phyloP scores from a whole-genome alignment of 306 rosid species.

The Ziziphus jujuba region DNA sequence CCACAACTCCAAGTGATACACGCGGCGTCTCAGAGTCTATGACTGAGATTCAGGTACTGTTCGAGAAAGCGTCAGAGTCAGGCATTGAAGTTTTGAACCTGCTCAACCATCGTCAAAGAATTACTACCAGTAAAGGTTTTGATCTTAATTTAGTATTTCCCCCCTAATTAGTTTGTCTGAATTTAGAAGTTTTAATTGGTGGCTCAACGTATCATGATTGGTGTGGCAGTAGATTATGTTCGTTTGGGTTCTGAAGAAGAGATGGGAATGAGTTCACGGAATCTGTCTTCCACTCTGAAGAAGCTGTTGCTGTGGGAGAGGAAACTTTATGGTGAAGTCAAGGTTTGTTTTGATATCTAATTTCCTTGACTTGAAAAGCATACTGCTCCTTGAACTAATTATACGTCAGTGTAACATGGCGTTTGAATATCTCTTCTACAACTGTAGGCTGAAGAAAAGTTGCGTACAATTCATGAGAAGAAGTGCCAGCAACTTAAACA shows the following conservation, averaged over 20 bases:
- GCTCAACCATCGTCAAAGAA: slow-evolving; percentile 49
- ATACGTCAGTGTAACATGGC: background rate
- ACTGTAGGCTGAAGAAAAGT: slow-evolving; percentile 66
- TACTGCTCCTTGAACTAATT: background rate
- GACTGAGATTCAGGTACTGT: slow-evolving; percentile 58
- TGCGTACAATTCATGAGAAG: slow-evolving; percentile 62
- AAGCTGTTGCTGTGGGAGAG: slow-evolving; percentile 78
- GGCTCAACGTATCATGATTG: background rate
- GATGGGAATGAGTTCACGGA: slow-evolving; percentile 24
- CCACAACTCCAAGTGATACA: background rate
- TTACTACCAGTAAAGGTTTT: slow-evolving; percentile 50
- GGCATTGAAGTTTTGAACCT: slow-evolving; percentile 50
- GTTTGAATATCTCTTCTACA: background rate
- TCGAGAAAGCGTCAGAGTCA: slow-evolving; percentile 65
- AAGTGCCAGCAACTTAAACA: slow-evolving; percentile 59
- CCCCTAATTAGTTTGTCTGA: background rate
- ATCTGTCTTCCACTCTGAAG: slow-evolving; percentile 53
- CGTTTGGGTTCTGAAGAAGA: slow-evolving; percentile 31
- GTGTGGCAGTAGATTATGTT: slow-evolving; percentile 46
- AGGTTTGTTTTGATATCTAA: slow-evolving; percentile 39
- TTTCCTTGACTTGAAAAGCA: background rate
- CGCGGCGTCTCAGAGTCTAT: slow-evolving; percentile 43
- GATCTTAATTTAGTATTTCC: background rate
- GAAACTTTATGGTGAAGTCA: slow-evolving; percentile 78
- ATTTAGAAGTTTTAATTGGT: background rate